Conservation (phyloP, 352 stramenopile genomes). For the Globisporangium mamillatum region DNA sequence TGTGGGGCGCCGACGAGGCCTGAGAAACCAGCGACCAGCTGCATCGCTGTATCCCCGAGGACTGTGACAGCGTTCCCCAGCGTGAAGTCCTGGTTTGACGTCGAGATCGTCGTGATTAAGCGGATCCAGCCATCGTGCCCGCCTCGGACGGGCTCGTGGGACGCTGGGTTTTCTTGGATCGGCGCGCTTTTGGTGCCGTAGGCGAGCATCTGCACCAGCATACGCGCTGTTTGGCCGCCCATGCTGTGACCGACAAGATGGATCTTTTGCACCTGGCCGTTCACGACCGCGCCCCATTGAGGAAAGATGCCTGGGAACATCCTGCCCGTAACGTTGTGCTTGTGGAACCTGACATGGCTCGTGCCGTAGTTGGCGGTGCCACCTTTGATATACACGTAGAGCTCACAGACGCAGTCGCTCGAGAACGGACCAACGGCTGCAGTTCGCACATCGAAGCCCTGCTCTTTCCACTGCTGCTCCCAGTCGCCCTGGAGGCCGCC, state of each 20-base stretch:
- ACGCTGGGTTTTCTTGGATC: slow-evolving; percentile 21
- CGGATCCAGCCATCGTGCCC: slow-evolving; percentile 29
- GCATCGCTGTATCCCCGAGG: slow-evolving; percentile 17
- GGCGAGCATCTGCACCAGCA: slow-evolving; percentile 37
- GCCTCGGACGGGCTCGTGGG: slow-evolving; percentile 21
- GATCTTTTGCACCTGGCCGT: slow-evolving; percentile 36
- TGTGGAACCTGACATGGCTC: slow-evolving; percentile 5
- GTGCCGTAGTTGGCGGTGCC: background rate
- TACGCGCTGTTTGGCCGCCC: slow-evolving; percentile 39
- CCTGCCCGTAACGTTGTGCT: slow-evolving; percentile 25
- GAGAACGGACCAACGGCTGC: slow-evolving; percentile 30
- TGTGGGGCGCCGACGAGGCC: background rate
- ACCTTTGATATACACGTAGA: background rate
- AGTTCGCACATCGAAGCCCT: slow-evolving; percentile 32
- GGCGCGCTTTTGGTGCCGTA: slow-evolving; percentile 30
- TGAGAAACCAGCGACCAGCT: slow-evolving; percentile 16
- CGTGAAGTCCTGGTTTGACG: slow-evolving; percentile 25
- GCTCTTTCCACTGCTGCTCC: slow-evolving; percentile 23
- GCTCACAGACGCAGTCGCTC: slow-evolving; percentile 33
- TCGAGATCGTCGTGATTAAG: slow-evolving; percentile 29
- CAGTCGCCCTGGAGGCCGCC: slow-evolving; percentile 30
- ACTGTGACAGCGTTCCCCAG: slow-evolving; percentile 18
- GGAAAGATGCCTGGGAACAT: slow-evolving; percentile 35
- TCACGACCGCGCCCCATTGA: slow-evolving; percentile 30
- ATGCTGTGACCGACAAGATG: slow-evolving; percentile 40